Evolutionary conservation across 139 green algal genomes (phyloP).

Genomic region (Chlamydomonas sphaeroides): DNA sequence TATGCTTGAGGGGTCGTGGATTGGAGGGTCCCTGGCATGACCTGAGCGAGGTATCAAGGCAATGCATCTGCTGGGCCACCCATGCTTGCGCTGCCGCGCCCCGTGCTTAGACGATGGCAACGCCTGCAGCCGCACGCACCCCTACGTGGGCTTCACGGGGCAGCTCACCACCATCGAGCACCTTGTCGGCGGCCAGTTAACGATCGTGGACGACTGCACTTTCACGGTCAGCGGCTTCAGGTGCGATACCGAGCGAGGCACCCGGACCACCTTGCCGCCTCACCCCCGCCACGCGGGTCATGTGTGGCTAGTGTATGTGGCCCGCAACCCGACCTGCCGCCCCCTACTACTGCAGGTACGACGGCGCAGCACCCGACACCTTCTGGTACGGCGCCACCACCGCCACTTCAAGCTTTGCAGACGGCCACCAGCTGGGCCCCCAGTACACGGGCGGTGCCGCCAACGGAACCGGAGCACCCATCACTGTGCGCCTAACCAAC

Average conservation of each 20-base stretch:
- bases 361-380: conserved; percentile 10
- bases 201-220: conserved; percentile 8
- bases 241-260: background rate
- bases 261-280: no score
- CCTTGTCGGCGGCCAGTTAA: background rate
- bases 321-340: no score
- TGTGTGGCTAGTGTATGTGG: no score
- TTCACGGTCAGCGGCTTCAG: background rate
- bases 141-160: conserved; percentile 4
- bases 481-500: background rate
- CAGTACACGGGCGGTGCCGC: background rate
- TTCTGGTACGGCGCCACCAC: background rate
- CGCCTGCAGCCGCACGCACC: conserved; percentile 9
- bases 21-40: no score
- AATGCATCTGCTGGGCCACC: no score
- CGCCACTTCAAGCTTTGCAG: no score
- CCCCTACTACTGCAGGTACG: conserved; percentile 21
- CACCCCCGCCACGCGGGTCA: no score
- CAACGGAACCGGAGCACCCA: background rate
- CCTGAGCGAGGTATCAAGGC: no score
- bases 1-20: no score
- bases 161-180: background rate
- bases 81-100: no score
- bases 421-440: no score
- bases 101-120: background rate